These are phyloP conservation scores for Plantago major DNA, from an alignment of 257 asterid genomes.

Conservation along the genomic window DNA sequence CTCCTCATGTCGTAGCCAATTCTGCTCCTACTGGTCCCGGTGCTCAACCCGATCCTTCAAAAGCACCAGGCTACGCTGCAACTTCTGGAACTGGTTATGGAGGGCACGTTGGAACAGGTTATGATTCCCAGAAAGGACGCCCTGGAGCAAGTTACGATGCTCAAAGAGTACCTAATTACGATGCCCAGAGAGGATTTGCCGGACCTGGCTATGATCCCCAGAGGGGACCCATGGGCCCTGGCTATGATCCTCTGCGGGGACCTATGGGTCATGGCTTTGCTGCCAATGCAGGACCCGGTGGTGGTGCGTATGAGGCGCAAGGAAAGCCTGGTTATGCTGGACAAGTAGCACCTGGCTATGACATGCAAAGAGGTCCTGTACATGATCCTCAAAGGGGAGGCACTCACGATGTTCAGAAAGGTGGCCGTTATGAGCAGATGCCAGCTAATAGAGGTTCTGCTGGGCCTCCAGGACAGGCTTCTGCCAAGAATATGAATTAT, in stretches of 20 bases:
- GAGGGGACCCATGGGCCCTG: slow-evolving; percentile 10
- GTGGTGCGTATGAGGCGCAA: slow-evolving; percentile 36
- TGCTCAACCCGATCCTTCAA: slow-evolving; percentile 39
- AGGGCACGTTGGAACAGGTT: slow-evolving; percentile 35
- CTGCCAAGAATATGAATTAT: slow-evolving; percentile 23
- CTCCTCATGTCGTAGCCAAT: slow-evolving; percentile 46
- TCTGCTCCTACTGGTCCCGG: slow-evolving; percentile 38
- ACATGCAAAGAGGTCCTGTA: slow-evolving; percentile 47
- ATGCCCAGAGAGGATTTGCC: slow-evolving; percentile 28
- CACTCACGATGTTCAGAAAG: slow-evolving; percentile 34
- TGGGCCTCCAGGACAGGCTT: slow-evolving; percentile 55
- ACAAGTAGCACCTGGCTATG: slow-evolving; percentile 36
- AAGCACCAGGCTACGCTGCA: slow-evolving; percentile 36
- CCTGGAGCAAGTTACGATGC: slow-evolving; percentile 39
- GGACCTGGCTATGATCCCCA: slow-evolving; percentile 26
- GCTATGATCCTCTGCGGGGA: slow-evolving; percentile 27
- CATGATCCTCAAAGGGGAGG: slow-evolving; percentile 43
- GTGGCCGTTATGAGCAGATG: slow-evolving; percentile 32
- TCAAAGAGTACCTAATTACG: slow-evolving; percentile 42
- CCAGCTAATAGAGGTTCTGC: slow-evolving; percentile 35
- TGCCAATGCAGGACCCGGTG: slow-evolving; percentile 15
- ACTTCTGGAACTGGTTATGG: slow-evolving; percentile 42
- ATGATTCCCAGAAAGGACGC: slow-evolving; percentile 34
- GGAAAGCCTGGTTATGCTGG: slow-evolving; percentile 39
- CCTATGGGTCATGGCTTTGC: slow-evolving; percentile 24